Conservation (phyloP, 2,329 filamentous ascomycete genomes). For the Xylariales sp. region DNA sequence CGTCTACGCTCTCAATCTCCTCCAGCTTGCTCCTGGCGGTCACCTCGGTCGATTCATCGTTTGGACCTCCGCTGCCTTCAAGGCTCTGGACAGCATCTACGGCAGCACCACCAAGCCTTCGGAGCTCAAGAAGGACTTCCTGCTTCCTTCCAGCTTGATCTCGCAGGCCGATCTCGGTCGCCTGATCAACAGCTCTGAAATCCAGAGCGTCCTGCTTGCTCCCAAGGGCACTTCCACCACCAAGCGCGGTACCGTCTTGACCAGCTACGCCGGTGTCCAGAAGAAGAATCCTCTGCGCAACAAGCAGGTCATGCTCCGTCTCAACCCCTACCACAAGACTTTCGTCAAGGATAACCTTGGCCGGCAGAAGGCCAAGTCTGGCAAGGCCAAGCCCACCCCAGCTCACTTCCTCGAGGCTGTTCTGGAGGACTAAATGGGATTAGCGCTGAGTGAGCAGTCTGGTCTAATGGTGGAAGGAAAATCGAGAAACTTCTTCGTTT, state of each 20-base stretch:
- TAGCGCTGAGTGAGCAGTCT: conserved; percentile 30
- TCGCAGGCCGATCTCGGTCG: conserved; percentile 92
- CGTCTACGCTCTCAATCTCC: conserved; percentile 92
- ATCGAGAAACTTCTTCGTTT: conserved; percentile 20
- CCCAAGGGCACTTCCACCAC: conserved; percentile 86
- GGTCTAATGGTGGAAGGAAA: conserved; percentile 18
- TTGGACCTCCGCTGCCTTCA: conserved; percentile 97
- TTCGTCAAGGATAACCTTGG: conserved; percentile 86
- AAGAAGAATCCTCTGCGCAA: conserved; percentile 99
- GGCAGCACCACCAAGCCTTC: conserved; percentile 86
- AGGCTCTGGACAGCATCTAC: conserved; percentile 95
- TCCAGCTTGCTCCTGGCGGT: conserved; percentile 97
- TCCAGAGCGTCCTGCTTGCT: conserved; percentile 90
- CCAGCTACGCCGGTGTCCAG: conserved; percentile 79
- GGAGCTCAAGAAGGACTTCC: conserved; percentile 97
- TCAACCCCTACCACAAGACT: conserved; percentile 94
- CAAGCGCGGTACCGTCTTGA: too few relatives aligned
- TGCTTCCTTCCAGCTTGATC: conserved; percentile 88
- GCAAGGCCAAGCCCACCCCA: conserved; percentile 49
- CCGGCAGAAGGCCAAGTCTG: conserved; percentile 58
- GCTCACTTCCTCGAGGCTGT: conserved; percentile 25
- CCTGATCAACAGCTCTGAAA: conserved; percentile 98
- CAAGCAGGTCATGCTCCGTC: conserved; percentile 96
- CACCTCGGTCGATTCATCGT: conserved; percentile 98
- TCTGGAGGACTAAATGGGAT: conserved; percentile 25